Evolutionary conservation across 371 early-diverging fungal genomes (phyloP).

Genomic region (Mucor plumbeus): DNA sequence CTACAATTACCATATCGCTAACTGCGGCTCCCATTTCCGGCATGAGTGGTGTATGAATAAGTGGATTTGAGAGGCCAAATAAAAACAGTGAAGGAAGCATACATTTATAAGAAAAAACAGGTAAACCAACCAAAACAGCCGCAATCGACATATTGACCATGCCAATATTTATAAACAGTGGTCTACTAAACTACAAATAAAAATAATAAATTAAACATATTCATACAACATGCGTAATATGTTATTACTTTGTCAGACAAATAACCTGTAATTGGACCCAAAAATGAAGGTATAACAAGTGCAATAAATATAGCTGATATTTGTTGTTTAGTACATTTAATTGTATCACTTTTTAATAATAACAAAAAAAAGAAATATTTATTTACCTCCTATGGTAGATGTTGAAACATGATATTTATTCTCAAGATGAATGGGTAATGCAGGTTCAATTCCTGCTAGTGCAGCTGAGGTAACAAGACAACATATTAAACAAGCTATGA

Average conservation of each 20-base stretch:
- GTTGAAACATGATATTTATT: constrained; percentile 33
- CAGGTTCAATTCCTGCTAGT: constrained; percentile 55
- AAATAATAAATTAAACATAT: background rate
- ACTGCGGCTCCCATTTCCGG: constrained; percentile 48
- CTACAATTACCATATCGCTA: constrained; percentile 24
- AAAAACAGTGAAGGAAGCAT: constrained; percentile 38
- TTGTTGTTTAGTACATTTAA: background rate
- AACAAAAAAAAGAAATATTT: too few species aligned
- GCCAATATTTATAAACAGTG: constrained; percentile 35
- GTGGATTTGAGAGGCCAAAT: constrained; percentile 44
- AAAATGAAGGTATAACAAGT: constrained; percentile 53
- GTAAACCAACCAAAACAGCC: constrained; percentile 35
- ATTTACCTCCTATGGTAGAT: constrained; percentile 40
- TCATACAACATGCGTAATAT: background rate
- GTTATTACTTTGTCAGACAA: constrained; percentile 37
- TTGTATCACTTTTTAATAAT: constrained; percentile 7
- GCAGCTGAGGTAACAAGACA: constrained; percentile 52
- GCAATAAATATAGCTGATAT: constrained; percentile 42
- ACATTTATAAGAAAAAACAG: constrained; percentile 23
- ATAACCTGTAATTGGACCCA: constrained; percentile 51
- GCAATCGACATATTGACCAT: constrained; percentile 42
- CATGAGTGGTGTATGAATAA: constrained; percentile 42
- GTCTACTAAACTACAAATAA: constrained; percentile 6
- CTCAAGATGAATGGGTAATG: constrained; percentile 48
- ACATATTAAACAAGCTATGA: constrained; percentile 40